These are phyloP conservation scores for Melanomma pulvis-pyrius DNA, from an alignment of 495 filamentous ascomycete species.

Conservation along the genomic window DNA sequence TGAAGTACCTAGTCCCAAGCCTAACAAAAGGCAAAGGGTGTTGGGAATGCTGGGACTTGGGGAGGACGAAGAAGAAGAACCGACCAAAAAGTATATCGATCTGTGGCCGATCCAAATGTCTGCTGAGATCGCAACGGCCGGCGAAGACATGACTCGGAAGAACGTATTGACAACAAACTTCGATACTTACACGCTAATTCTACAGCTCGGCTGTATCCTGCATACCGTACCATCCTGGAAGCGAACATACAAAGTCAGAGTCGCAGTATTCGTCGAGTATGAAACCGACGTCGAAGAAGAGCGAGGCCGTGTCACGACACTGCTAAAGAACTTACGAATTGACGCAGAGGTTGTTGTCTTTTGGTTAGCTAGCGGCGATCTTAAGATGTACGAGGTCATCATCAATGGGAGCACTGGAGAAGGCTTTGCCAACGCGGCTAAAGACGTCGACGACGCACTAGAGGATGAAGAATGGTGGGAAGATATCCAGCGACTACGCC, in stretches of 20 bases:
- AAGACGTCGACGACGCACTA: constrained; percentile 61
- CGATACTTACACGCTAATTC: constrained; percentile 86
- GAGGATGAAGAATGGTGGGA: constrained; percentile 82
- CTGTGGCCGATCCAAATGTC: constrained; percentile 88
- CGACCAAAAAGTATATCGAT: constrained; percentile 79
- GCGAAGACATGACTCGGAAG: constrained; percentile 48
- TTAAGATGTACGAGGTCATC: constrained; percentile 76
- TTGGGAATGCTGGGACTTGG: constrained; percentile 20
- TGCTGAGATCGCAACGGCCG: constrained; percentile 66
- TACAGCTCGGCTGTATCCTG: constrained; percentile 83
- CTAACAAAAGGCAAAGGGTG: constrained; percentile 25
- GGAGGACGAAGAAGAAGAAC: constrained; percentile 50
- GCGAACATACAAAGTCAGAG: constrained; percentile 70
- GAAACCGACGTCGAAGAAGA: constrained; percentile 84
- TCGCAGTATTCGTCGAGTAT: constrained; percentile 87
- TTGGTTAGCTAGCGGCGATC: constrained; percentile 74
- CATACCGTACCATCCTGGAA: constrained; percentile 85
- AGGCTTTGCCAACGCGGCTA: constrained; percentile 50
- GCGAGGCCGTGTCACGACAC: constrained; percentile 67
- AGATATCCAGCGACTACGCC: constrained; percentile 65
- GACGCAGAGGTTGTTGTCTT: constrained; percentile 78
- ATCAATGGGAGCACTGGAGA: constrained; percentile 63
- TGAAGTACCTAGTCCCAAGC: constrained; percentile 60
- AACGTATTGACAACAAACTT: constrained; percentile 87
- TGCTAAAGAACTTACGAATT: constrained; percentile 80